phyloP scores from a whole-genome alignment of 208 protist genomes.

The Leishmania arabica region DNA sequence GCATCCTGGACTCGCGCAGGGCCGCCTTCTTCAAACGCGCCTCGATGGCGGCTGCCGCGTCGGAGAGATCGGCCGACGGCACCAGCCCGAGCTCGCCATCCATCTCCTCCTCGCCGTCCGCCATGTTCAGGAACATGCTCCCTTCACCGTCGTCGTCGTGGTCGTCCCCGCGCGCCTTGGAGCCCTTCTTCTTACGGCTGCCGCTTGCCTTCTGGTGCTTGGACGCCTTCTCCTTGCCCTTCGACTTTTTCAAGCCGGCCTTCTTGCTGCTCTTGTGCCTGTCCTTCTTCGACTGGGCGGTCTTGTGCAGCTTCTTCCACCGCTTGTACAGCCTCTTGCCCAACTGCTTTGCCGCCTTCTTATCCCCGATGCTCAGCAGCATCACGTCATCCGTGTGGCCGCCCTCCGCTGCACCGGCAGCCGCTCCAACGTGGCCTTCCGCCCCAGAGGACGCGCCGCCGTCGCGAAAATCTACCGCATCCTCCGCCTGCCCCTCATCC shows the following conservation, averaged over 20 bases:
- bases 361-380: conserved; percentile 46
- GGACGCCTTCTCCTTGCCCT: conserved; percentile 12
- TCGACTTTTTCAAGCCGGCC: conserved; percentile 23
- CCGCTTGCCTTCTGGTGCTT: conserved; percentile 22
- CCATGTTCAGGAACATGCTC: conserved; percentile 15
- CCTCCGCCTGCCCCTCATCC: not conserved
- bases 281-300: conserved; percentile 22
- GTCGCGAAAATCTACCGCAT: conserved; percentile 16
- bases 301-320: conserved; percentile 70
- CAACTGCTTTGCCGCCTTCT: conserved; percentile 61
- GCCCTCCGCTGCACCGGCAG: not conserved
- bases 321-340: conserved; percentile 64
- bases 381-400: conserved; percentile 36
- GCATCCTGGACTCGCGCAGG: conserved; percentile 28
- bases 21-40: conserved; percentile 19
- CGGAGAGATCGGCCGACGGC: conserved; percentile 15
- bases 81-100: conserved; percentile 17
- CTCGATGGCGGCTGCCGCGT: conserved; percentile 15
- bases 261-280: conserved; percentile 30
- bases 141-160: conserved; percentile 4
- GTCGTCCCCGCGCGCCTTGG: conserved; percentile 1
- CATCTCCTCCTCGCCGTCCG: not conserved
- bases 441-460: conserved; percentile 1
- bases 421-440: not conserved
- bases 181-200: not conserved